phyloP scores from a whole-genome alignment of 2,329 filamentous ascomycete genomes.

The Pseudogymnoascus sp. region DNA sequence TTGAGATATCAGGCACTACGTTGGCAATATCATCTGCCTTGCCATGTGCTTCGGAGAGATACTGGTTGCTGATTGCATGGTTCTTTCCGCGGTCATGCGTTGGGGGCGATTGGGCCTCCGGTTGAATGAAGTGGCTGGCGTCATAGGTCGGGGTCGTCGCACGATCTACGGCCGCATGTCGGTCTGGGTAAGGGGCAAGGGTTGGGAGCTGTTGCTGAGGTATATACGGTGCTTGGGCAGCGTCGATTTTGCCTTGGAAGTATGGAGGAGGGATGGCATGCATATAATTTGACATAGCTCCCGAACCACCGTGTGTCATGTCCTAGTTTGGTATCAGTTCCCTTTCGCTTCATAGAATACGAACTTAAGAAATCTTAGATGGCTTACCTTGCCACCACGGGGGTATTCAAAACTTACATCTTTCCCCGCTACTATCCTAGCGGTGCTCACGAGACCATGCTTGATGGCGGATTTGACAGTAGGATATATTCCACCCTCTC shows the following conservation, averaged over 20 bases:
- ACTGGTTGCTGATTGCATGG: neutral
- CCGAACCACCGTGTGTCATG: neutral
- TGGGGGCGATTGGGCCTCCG: neutral
- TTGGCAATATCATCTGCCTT: neutral
- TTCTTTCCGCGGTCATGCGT: neutral
- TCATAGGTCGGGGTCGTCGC: neutral
- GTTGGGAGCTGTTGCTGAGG: neutral
- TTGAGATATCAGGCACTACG: neutral
- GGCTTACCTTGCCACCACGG: slow-evolving; percentile 2
- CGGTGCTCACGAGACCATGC: neutral
- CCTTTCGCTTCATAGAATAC: neutral
- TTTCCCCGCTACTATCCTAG: slow-evolving; percentile 5
- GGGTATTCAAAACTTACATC: neutral
- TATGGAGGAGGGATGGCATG: neutral
- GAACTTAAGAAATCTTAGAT: neutral
- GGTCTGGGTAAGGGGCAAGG: neutral
- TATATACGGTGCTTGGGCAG: neutral
- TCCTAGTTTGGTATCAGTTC: neutral
- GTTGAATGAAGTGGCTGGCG: neutral
- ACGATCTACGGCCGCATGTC: neutral
- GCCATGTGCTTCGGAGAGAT: neutral
- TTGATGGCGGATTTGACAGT: slow-evolving; percentile 6
- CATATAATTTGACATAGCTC: neutral
- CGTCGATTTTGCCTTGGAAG: neutral
- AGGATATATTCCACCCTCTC: slow-evolving; percentile 9